These are phyloP conservation scores for Botrytis fabae DNA, from an alignment of 2,329 filamentous ascomycete species.

Conservation along the genomic window DNA sequence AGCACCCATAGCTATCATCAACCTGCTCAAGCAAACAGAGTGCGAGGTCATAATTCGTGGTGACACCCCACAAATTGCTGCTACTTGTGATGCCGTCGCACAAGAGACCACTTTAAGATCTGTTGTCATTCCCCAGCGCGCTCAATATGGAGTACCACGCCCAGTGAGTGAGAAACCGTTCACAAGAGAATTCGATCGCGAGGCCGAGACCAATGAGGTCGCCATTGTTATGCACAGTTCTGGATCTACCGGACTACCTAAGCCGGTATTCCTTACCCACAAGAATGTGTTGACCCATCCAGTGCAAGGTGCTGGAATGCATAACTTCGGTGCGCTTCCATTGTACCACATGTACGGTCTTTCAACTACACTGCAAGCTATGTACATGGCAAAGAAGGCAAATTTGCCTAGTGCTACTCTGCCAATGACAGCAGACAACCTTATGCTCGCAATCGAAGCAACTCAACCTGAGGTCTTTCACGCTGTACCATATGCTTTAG, in stretches of 20 bases:
- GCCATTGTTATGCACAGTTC: slow-evolving; percentile 35
- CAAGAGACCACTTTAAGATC: slow-evolving; percentile 19
- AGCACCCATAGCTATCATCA: slow-evolving; percentile 50
- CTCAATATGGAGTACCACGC: slow-evolving; percentile 21
- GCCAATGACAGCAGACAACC: slow-evolving; percentile 53
- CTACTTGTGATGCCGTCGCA: slow-evolving; percentile 15
- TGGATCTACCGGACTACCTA: slow-evolving; percentile 61
- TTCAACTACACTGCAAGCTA: slow-evolving; percentile 53
- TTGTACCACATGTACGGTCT: slow-evolving; percentile 61
- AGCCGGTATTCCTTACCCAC: slow-evolving; percentile 61
- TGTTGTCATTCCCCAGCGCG: slow-evolving; percentile 23
- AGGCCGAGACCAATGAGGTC: slow-evolving; percentile 22
- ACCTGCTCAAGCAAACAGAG: slow-evolving; percentile 47
- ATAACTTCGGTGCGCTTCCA: slow-evolving; percentile 56
- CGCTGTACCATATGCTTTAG: slow-evolving; percentile 57
- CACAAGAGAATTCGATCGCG: slow-evolving; percentile 20
- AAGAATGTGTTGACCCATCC: slow-evolving; percentile 49
- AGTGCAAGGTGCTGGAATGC: slow-evolving; percentile 40
- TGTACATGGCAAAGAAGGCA: slow-evolving; percentile 52
- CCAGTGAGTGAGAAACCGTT: slow-evolving; percentile 17
- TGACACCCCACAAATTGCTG: slow-evolving; percentile 12
- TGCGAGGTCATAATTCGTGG: slow-evolving; percentile 28
- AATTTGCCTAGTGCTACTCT: slow-evolving; percentile 55
- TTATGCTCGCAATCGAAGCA: slow-evolving; percentile 47
- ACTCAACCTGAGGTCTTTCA: slow-evolving; percentile 45